phyloP scores from a whole-genome alignment of 306 rosid genomes.

The Elaeagnus macrophylla region DNA sequence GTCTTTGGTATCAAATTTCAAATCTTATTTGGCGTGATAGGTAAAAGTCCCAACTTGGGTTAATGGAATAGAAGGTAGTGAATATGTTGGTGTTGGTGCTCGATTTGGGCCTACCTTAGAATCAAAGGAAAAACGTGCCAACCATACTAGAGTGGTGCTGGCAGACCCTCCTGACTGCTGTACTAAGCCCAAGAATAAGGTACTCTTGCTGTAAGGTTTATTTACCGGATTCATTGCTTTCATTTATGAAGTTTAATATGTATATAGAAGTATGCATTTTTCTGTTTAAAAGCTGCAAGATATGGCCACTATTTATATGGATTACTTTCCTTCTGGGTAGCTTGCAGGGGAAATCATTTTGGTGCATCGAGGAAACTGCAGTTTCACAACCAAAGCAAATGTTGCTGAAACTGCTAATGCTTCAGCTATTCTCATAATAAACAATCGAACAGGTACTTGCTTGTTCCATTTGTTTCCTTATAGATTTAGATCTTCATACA shows the following conservation, averaged over 20 bases:
- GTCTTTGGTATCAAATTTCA: neutral
- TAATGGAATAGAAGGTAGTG: conserved; percentile 45
- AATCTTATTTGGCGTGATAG: conserved; percentile 27
- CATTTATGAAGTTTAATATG: conserved; percentile 1
- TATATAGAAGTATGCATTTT: conserved; percentile 13
- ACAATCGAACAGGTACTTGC: conserved; percentile 58
- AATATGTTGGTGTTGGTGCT: conserved; percentile 94
- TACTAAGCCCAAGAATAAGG: conserved; percentile 49
- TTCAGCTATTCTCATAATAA: conserved; percentile 88
- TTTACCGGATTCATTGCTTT: neutral
- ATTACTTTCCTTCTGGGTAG: conserved; percentile 46
- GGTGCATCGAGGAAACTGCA: conserved; percentile 92
- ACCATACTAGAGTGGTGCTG: conserved; percentile 71
- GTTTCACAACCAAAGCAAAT: conserved; percentile 92
- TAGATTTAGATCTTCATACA: conserved; percentile 7
- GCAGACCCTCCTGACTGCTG: conserved; percentile 99
- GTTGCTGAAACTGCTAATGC: conserved; percentile 73
- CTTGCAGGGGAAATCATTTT: conserved; percentile 66
- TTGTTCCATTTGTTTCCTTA: conserved; percentile 13
- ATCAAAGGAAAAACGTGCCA: conserved; percentile 84
- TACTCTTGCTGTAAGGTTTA: conserved; percentile 22
- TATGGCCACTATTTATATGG: conserved; percentile 15
- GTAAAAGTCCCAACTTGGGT: conserved; percentile 90
- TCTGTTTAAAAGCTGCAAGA: conserved; percentile 14
- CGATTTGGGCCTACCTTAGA: conserved; percentile 87